Base-by-base conservation (phyloP, 202 grass and related monocot genomes). In the Musa balbisiana region DNA sequence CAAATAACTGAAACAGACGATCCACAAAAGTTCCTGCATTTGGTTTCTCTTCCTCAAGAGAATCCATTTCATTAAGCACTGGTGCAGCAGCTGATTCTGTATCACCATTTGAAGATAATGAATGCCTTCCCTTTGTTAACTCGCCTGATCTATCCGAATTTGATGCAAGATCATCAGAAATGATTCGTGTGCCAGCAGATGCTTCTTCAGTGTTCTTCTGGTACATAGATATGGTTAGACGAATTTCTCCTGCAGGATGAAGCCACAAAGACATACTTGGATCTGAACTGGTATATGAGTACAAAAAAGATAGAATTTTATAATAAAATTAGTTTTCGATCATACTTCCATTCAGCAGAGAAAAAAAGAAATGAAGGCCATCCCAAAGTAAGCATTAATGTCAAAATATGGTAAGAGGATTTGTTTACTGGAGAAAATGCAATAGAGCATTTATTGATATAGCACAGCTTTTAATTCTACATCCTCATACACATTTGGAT, bases 121-220 rank as follows among this genome's bases (percentile, higher is more conserved):
- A 78, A 50, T 55, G 65, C 21, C 84, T 84, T 77, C 83, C 91
- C 75, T 84, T 85, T 54, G 11, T 55, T 9, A 98, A 72, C 64
- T 98, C 95, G 50, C 76, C 52, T 60, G 91, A 92, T 82, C 86
- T 98, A 78, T 99, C 95, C n/a, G 95, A 99, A 78, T 84, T 88
- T 49, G 95, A 94, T 9, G 83, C 55, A n/a, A 92, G 72, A 52
- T 99, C 85, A 29, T 99, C 91, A 15, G 87, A 89, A 82, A 64
- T 56, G 26, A 72, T 83, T 27, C 80, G 89, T 26, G 75, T 53
- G 55, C 77, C 21, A 62, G 67, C 14, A 0, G 69, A 33, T 49
- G 85, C 80, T 77, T 88, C 87, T 67, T 99, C 87, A 1, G 78
- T 67, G 59, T 53, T 63, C 54, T 85, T 92, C 55, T 89, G 95